Conservation (phyloP, 139 green algal species). For the Yamagishiella unicocca region DNA sequence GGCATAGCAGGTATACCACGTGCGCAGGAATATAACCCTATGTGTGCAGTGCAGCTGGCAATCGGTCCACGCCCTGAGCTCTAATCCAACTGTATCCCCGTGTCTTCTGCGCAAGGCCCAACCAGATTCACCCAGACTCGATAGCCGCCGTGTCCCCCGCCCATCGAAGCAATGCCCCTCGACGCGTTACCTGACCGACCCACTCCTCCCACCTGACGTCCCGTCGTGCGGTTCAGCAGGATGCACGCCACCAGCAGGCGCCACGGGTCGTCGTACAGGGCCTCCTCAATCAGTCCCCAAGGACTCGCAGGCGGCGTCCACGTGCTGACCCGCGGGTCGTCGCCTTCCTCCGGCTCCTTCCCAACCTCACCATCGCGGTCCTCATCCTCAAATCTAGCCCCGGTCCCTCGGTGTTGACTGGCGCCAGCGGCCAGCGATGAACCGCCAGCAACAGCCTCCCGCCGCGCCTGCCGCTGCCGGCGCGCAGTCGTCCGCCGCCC, state of each 20-base stretch:
- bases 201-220: slow-evolving; percentile 64
- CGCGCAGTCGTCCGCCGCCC: too few species aligned
- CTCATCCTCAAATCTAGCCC: too few species aligned
- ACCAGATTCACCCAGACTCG: neutral
- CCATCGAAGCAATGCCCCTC: neutral
- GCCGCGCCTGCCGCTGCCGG: too few species aligned
- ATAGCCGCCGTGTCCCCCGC: too few species aligned
- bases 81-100: neutral
- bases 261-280: slow-evolving; percentile 92
- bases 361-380: too few species aligned
- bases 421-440: too few species aligned
- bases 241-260: slow-evolving; percentile 85
- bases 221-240: slow-evolving; percentile 82
- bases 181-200: neutral
- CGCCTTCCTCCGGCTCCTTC: neutral
- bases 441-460: too few species aligned
- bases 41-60: too few species aligned
- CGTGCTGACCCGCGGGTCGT: slow-evolving; percentile 53
- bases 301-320: slow-evolving; percentile 83
- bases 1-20: too few species aligned
- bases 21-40: too few species aligned
- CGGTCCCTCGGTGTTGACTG: too few species aligned
- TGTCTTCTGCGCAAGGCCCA: neutral
- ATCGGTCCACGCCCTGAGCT: too few species aligned
- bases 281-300: slow-evolving; percentile 84